phyloP scores from a whole-genome alignment of 352 stramenopile species.

The Phytophthora litchii region DNA sequence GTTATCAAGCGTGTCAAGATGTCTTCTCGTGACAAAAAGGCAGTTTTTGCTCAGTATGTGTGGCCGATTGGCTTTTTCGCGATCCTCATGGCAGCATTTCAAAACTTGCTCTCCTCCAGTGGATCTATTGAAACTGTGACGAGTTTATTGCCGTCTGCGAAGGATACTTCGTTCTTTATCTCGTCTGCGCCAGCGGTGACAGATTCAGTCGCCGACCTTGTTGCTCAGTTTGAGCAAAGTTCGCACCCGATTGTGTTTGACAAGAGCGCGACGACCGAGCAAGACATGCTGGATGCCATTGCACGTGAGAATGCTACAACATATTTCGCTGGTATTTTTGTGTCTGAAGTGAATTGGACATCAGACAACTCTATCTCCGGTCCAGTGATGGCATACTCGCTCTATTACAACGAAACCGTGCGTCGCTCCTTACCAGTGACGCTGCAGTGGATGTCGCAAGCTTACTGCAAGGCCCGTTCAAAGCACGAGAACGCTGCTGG shows the following conservation, averaged over 20 bases:
- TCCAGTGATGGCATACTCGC: conserved; percentile 42
- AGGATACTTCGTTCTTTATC: conserved; percentile 52
- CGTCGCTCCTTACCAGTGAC: conserved; percentile 61
- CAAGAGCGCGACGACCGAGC: conserved; percentile 28
- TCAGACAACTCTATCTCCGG: conserved; percentile 10
- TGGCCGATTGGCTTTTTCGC: conserved; percentile 71
- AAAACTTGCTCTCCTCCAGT: conserved; percentile 39
- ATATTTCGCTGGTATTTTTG: conserved; percentile 65
- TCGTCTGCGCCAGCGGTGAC: conserved; percentile 32
- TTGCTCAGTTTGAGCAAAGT: conserved; percentile 36
- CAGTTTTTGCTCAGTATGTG: conserved; percentile 68
- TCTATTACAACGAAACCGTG: conserved; percentile 79
- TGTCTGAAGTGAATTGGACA: conserved; percentile 49
- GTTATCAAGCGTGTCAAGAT: conserved; percentile 64
- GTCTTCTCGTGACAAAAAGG: conserved; percentile 61
- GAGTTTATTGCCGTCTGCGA: conserved; percentile 42
- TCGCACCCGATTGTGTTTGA: conserved; percentile 38
- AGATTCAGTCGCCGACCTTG: conserved; percentile 33
- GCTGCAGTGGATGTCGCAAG: conserved; percentile 63
- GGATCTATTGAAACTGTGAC: conserved; percentile 57
- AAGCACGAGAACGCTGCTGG: conserved; percentile 18
- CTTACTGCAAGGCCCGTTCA: conserved; percentile 51
- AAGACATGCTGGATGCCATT: conserved; percentile 52
- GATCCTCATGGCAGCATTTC: conserved; percentile 52
- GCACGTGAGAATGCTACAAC: conserved; percentile 43